Base-by-base conservation (phyloP, 1,284 basidiomycete species). In the Moesziomyces sp. region DNA sequence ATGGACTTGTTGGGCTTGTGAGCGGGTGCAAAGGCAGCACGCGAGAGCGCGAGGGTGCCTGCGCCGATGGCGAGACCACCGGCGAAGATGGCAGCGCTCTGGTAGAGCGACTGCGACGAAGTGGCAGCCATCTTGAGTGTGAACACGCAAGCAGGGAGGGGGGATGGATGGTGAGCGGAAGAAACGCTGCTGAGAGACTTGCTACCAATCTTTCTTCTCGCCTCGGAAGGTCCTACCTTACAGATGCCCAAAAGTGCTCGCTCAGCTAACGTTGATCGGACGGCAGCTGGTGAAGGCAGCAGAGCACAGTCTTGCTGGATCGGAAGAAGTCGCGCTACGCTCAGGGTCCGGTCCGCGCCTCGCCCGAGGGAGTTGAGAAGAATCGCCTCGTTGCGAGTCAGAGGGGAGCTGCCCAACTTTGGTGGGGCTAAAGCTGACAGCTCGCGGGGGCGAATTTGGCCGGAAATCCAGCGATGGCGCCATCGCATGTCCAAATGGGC, bases 51-150 rank as follows among this genome's bases (percentile, higher is more conserved):
- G 44, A 78, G 58, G n/a, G 74, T 78, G 45, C 76, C 77, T 8
- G 78, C 79, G 51, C 79, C 79, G 46, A 80, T 71, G 42, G 79
- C 79, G 47, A 81, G 74, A 58, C 79, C 79, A 62, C 79, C 79
- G 24, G 79, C 79, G 46, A 81, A 81, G 67, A 78, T 77, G 66
- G 74, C 76, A 19, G 77, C 77, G 72, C 66, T 74, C 58, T 70
- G 67, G 44, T 74, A 74, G 66, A 74, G 67, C 62, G 72, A 66
- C 66, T 70, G 72, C 54, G 65, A 67, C 38, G 65, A 61, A 8
- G 66, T 65, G 30, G 72, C 72, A 69, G 67, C 72, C 60, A 67
- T 67, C 70, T 57, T 70, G 47, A 28, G 46, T 46, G 46, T 58
- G 38, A 49, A 23, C 51, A 63, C 56, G 52, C 55, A 47, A 58